Evolutionary conservation across 495 filamentous ascomycete genomes (phyloP).

Genomic region (Pyrenopolyporus hunteri): DNA sequence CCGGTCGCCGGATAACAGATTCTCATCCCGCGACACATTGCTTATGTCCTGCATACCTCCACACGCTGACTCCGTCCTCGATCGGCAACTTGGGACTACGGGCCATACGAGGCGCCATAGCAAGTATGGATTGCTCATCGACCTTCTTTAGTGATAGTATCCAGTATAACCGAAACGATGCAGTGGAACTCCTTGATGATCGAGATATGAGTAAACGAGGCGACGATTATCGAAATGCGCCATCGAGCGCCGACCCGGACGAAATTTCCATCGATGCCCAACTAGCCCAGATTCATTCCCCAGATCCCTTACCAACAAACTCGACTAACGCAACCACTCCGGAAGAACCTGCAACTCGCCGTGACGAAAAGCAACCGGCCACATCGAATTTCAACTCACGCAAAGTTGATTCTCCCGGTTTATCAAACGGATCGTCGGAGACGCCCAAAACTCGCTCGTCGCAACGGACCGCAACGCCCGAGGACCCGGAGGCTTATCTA

Average conservation of each 20-base stretch:
- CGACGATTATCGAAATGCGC: constrained; percentile 7
- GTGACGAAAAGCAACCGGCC: background rate
- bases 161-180: constrained; percentile 22
- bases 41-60: constrained; percentile 18
- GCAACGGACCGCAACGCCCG: constrained; percentile 24
- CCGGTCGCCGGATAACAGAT: background rate
- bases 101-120: background rate
- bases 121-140: constrained; percentile 32
- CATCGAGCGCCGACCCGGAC: constrained; percentile 1
- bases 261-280: constrained; percentile 13
- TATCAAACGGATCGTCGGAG: constrained; percentile 34
- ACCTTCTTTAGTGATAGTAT: constrained; percentile 18
- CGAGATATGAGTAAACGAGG: constrained; percentile 11
- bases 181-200: constrained; percentile 16
- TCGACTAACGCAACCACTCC: background rate
- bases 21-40: background rate
- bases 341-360: background rate
- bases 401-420: constrained; percentile 17
- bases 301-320: background rate
- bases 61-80: background rate
- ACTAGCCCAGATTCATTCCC: background rate
- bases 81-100: background rate
- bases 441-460: constrained; percentile 33
- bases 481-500: background rate
- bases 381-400: constrained; percentile 11